Conservation (phyloP, 2,329 filamentous ascomycete species). For the Cladobotryum protrusum region DNA sequence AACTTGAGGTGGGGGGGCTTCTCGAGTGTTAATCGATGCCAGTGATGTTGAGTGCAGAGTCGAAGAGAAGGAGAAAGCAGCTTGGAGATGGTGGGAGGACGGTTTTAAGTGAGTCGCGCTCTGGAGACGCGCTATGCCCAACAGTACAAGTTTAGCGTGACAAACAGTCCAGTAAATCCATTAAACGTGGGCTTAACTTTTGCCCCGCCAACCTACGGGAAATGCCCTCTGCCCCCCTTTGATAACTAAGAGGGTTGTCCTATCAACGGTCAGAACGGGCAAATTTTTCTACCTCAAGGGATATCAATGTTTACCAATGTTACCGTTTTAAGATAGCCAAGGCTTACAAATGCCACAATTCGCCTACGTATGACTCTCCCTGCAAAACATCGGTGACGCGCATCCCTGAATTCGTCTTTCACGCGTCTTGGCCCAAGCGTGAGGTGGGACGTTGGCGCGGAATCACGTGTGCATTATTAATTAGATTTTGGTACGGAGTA, state of each 20-base stretch:
- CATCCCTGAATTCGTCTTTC: background rate
- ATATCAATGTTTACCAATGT: background rate
- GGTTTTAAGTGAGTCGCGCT: background rate
- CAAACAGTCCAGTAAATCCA: conserved; percentile 16
- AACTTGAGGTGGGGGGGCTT: background rate
- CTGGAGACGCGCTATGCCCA: background rate
- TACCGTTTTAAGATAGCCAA: background rate
- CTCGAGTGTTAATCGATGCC: background rate
- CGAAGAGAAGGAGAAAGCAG: background rate
- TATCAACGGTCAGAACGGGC: background rate
- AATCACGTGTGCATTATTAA: background rate
- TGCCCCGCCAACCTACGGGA: background rate
- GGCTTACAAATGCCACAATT: background rate
- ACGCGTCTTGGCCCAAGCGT: background rate
- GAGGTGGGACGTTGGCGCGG: background rate
- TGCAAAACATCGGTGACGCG: background rate
- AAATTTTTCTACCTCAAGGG: background rate
- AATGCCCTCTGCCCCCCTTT: background rate
- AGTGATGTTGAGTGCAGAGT: background rate
- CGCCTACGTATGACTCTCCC: background rate
- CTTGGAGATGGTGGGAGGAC: background rate
- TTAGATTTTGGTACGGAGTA: background rate
- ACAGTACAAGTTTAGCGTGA: background rate
- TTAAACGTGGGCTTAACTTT: conserved; percentile 18
- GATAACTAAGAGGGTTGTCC: background rate